These are phyloP conservation scores for Aspergillus biplanus DNA, from an alignment of 495 filamentous ascomycete genomes.

Conservation along the genomic window DNA sequence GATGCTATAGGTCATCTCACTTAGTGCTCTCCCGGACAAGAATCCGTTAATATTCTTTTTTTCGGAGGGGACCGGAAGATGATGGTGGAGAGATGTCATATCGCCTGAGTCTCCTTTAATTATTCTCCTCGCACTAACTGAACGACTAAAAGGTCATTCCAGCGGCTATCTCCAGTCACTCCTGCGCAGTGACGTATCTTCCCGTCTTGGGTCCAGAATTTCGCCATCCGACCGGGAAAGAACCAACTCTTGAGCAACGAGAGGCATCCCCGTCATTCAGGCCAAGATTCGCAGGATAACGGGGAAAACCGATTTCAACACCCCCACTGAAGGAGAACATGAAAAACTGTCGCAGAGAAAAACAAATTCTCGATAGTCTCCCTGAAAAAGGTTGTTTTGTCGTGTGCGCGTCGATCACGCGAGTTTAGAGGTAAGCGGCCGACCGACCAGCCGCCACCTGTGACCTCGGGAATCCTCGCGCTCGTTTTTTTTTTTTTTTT, in stretches of 20 bases:
- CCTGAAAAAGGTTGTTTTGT: not conserved
- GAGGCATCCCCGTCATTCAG: not conserved
- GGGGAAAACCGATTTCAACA: too few species aligned
- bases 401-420: conserved; percentile 29
- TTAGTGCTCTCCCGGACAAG: not conserved
- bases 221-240: conserved; percentile 6
- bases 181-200: conserved; percentile 25
- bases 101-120: conserved; percentile 10
- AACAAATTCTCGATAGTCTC: too few species aligned
- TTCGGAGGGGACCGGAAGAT: conserved; percentile 22
- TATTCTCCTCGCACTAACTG: not conserved
- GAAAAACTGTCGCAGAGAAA: not conserved
- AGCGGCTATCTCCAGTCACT: conserved; percentile 5
- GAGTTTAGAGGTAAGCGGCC: conserved; percentile 14
- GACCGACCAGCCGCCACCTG: conserved; percentile 6
- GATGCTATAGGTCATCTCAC: too few species aligned
- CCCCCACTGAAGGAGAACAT: not conserved
- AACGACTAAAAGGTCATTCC: too few species aligned
- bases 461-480: conserved; percentile 28
- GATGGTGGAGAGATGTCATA: conserved; percentile 11
- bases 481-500: conserved; percentile 19
- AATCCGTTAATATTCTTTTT: conserved; percentile 4
- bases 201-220: conserved; percentile 14
- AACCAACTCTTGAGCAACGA: not conserved
- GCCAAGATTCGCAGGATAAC: too few species aligned